phyloP scores from a whole-genome alignment of 345 rosid genomes.

The Corchorus olitorius region DNA sequence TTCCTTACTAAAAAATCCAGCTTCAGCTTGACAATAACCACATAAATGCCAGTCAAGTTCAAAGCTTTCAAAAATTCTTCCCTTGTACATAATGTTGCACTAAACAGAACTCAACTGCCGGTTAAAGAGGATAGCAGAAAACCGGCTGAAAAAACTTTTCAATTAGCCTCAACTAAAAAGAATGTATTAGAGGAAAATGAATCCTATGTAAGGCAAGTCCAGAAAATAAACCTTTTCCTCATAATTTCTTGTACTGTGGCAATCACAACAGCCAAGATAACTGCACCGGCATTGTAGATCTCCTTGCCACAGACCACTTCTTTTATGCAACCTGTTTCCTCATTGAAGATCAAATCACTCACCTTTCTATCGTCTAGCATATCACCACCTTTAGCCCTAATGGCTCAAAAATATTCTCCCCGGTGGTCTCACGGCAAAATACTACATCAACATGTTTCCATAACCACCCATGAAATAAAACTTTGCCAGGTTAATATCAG shows the following conservation, averaged over 20 bases:
- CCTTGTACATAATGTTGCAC: conserved; percentile 50
- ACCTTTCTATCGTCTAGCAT: conserved; percentile 39
- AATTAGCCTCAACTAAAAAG: not conserved
- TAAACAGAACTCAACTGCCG: conserved; percentile 37
- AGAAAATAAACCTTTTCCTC: conserved; percentile 45
- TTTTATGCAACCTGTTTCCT: conserved; percentile 48
- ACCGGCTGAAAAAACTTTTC: not conserved
- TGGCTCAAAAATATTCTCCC: conserved; percentile 51
- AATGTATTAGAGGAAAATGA: not conserved
- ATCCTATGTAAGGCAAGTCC: not conserved
- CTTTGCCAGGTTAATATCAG: not conserved
- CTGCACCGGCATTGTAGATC: conserved; percentile 46
- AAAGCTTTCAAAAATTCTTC: conserved; percentile 63
- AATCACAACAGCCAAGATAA: conserved; percentile 54
- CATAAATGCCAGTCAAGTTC: conserved; percentile 51
- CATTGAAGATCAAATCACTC: conserved; percentile 37
- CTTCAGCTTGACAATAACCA: conserved; percentile 42
- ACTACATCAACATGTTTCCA: conserved; percentile 54
- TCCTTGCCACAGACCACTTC: conserved; percentile 49
- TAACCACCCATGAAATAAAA: conserved; percentile 19
- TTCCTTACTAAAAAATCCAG: conserved; percentile 27
- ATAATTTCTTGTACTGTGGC: conserved; percentile 51
- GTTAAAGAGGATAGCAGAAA: conserved; percentile 25
- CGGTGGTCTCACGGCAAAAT: conserved; percentile 48
- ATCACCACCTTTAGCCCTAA: conserved; percentile 50